Percentiles rank a stretch among this genome's conserved stretches.
Conservation (phyloP, 306 rosid genomes). For the Urtica urens region DNA sequence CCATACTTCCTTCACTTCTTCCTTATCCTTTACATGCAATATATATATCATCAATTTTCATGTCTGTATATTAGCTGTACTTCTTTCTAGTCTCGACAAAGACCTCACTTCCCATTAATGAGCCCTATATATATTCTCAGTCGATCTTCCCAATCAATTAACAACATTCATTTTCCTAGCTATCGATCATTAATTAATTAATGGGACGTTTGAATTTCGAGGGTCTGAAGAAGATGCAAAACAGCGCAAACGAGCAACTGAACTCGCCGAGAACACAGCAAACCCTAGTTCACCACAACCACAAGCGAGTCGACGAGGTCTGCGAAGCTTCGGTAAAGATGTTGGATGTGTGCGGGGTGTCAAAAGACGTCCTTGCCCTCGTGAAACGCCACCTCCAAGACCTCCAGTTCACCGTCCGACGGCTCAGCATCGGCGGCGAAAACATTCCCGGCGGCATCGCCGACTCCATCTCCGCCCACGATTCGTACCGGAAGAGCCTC, state of each 20-base stretch:
- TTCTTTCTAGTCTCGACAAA: background rate
- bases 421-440: constrained; percentile 14
- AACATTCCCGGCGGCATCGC: constrained; percentile 12
- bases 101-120: background rate
- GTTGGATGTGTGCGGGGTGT: constrained; percentile 43
- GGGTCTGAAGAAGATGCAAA: constrained; percentile 41
- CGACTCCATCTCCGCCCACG: constrained; percentile 25
- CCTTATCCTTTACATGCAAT: constrained; percentile 14
- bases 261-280: constrained; percentile 39
- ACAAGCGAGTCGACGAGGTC: constrained; percentile 39
- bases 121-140: background rate
- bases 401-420: constrained; percentile 35
- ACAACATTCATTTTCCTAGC: background rate
- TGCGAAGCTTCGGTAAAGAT: constrained; percentile 45
- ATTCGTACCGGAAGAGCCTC: constrained; percentile 33
- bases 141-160: background rate
- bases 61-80: constrained; percentile 30
- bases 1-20: constrained; percentile 10
- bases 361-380: constrained; percentile 41
- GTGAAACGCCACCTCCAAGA: constrained; percentile 48
- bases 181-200: background rate
- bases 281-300: constrained; percentile 20
- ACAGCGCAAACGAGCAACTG: constrained; percentile 42
- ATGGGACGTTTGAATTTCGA: constrained; percentile 41
- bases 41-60: constrained; percentile 14